Evolutionary conservation across 257 asterid genomes (phyloP).

Genomic region (Echium plantagineum): DNA sequence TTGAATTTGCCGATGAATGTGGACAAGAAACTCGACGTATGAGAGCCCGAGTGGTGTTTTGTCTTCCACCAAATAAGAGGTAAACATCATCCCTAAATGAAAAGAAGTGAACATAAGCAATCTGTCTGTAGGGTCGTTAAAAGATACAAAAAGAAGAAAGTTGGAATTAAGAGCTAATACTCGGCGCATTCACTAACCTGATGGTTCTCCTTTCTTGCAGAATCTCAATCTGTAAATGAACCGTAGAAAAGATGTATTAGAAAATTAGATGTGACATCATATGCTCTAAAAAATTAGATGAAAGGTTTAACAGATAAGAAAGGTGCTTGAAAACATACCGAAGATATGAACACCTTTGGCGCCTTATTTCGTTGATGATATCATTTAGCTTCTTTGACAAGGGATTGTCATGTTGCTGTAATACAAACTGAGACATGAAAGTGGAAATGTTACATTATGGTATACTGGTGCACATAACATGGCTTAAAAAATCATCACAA

Average conservation of each 20-base stretch:
- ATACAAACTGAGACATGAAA: conserved; percentile 43
- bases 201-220: conserved; percentile 87
- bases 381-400: conserved; percentile 84
- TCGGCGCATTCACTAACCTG: conserved; percentile 45
- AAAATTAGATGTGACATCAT: not conserved
- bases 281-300: not conserved
- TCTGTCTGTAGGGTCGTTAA: not conserved
- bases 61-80: conserved; percentile 84
- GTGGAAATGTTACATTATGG: not conserved
- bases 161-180: not conserved
- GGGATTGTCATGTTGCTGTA: conserved; percentile 77
- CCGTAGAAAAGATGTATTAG: conserved; percentile 7
- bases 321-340: conserved; percentile 36
- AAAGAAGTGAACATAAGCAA: not conserved
- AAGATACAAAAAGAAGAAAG: not conserved
- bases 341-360: conserved; percentile 84
- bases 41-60: conserved; percentile 62
- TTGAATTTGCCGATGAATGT: conserved; percentile 90
- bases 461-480: not conserved
- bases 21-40: conserved; percentile 82
- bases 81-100: conserved; percentile 58
- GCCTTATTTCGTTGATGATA: conserved; percentile 82
- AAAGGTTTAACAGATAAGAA: not conserved
- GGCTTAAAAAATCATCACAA: no score
- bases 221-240: conserved; percentile 60